Evolutionary conservation across 2,329 filamentous ascomycete genomes (phyloP).

Genomic region (Trichophyton rubrum): DNA sequence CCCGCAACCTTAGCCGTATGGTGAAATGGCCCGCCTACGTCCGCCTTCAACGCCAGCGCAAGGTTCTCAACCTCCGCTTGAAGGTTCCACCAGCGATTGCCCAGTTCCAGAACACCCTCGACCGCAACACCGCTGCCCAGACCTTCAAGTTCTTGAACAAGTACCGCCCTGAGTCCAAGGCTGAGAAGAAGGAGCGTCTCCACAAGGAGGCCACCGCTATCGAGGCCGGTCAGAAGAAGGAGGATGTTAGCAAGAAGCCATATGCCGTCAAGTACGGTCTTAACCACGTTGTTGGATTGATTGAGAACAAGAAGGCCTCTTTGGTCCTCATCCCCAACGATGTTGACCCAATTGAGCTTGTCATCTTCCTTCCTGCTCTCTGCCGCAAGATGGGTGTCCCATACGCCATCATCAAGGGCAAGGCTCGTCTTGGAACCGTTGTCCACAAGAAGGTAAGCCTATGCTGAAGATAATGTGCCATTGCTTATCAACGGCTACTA

Average conservation of each 20-base stretch:
- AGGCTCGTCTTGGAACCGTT: slow-evolving; percentile 95
- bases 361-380: slow-evolving; percentile 96
- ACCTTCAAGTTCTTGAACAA: slow-evolving; percentile 99
- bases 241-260: slow-evolving; percentile 99
- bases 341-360: slow-evolving; percentile 98
- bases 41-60: slow-evolving; percentile 84
- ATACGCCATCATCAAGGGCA: slow-evolving; percentile 99
- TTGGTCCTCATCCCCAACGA: slow-evolving; percentile 98
- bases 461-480: neutral
- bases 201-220: slow-evolving; percentile 96
- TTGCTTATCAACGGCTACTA: neutral
- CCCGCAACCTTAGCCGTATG: slow-evolving; percentile 92
- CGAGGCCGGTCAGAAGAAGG: slow-evolving; percentile 99
- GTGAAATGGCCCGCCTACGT: slow-evolving; percentile 99
- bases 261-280: slow-evolving; percentile 99
- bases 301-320: slow-evolving; percentile 99
- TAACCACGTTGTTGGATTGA: slow-evolving; percentile 95
- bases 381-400: slow-evolving; percentile 99
- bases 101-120: slow-evolving; percentile 95
- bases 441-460: slow-evolving; percentile 90
- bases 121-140: slow-evolving; percentile 93
- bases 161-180: slow-evolving; percentile 98
- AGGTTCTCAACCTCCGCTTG: slow-evolving; percentile 96
- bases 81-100: slow-evolving; percentile 96
- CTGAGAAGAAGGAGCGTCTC: slow-evolving; percentile 99